phyloP scores from a whole-genome alignment of 2,329 filamentous ascomycete species.

The Zarea fungicola region DNA sequence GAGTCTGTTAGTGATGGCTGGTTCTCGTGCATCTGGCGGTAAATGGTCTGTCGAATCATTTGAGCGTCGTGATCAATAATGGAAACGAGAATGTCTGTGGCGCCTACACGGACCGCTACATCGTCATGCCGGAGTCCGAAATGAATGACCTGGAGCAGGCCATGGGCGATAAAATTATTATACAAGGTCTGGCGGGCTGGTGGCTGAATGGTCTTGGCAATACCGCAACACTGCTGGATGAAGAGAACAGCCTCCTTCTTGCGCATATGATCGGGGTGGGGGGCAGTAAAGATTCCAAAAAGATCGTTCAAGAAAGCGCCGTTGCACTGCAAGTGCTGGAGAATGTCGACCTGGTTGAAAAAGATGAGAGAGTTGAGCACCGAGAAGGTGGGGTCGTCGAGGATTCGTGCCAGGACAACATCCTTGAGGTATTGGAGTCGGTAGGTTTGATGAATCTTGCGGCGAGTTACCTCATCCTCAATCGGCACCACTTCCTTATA shows the following conservation, averaged over 20 bases:
- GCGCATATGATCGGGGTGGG: constrained; percentile 59
- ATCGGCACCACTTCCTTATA: constrained; percentile 97
- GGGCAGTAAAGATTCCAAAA: constrained; percentile 74
- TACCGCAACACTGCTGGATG: constrained; percentile 91
- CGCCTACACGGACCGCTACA: constrained; percentile 80
- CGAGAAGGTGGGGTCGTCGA: constrained; percentile 96
- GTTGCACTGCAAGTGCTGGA: constrained; percentile 88
- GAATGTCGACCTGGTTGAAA: constrained; percentile 97
- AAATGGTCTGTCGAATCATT: constrained; percentile 90
- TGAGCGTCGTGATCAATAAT: constrained; percentile 94
- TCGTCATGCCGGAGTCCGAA: constrained; percentile 84
- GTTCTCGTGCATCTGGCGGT: constrained; percentile 85
- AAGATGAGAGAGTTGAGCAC: constrained; percentile 97
- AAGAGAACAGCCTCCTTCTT: constrained; percentile 95
- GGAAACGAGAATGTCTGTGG: constrained; percentile 87
- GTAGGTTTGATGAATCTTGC: constrained; percentile 95
- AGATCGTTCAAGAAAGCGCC: constrained; percentile 73
- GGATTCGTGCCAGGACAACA: constrained; percentile 90
- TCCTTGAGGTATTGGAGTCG: constrained; percentile 95
- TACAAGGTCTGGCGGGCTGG: constrained; percentile 76
- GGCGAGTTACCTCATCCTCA: constrained; percentile 71
- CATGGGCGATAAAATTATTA: constrained; percentile 82
- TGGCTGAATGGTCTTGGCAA: constrained; percentile 90
- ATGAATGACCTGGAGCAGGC: constrained; percentile 83
- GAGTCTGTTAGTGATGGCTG: constrained; percentile 83